A percentile compares a stretch with the other conserved stretches of the same genome.
These are phyloP conservation scores for Rhododendron mucronatum DNA, from an alignment of 148 eudicot genomes.

Conservation along the genomic window DNA sequence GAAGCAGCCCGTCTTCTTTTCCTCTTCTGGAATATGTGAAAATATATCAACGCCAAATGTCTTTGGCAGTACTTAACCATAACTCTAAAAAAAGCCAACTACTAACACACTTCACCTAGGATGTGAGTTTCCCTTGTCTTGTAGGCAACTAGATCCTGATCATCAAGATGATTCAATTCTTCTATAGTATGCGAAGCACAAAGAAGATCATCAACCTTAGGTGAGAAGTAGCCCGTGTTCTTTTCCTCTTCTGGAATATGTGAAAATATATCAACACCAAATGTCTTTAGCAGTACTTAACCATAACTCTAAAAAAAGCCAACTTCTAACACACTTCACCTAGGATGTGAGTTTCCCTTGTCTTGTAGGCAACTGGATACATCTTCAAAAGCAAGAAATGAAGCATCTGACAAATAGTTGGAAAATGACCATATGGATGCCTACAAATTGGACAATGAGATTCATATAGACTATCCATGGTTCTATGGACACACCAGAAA, in stretches of 20 bases:
- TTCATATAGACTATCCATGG: constrained; percentile 43
- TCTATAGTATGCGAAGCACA: constrained; percentile 15
- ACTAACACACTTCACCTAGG: constrained; percentile 43
- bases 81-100: constrained; percentile 2
- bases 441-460: constrained; percentile 80
- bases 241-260: constrained; percentile 51
- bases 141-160: constrained; percentile 46
- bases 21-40: constrained; percentile 46
- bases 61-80: not conserved
- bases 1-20: constrained; percentile 29
- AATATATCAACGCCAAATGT: not conserved
- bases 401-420: constrained; percentile 61
- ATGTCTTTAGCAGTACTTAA: not conserved
- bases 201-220: constrained; percentile 35
- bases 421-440: constrained; percentile 67
- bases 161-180: constrained; percentile 17
- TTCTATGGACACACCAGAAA: constrained; percentile 74
- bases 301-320: not conserved
- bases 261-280: constrained; percentile 8
- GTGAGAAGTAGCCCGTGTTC: constrained; percentile 37
- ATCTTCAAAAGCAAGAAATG: constrained; percentile 63
- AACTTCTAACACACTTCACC: constrained; percentile 37
- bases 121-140: constrained; percentile 58
- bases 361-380: constrained; percentile 61
- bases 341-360: constrained; percentile 57